phyloP scores from a whole-genome alignment of 1,284 basidiomycete genomes.

The Porogramme epimiltina region DNA sequence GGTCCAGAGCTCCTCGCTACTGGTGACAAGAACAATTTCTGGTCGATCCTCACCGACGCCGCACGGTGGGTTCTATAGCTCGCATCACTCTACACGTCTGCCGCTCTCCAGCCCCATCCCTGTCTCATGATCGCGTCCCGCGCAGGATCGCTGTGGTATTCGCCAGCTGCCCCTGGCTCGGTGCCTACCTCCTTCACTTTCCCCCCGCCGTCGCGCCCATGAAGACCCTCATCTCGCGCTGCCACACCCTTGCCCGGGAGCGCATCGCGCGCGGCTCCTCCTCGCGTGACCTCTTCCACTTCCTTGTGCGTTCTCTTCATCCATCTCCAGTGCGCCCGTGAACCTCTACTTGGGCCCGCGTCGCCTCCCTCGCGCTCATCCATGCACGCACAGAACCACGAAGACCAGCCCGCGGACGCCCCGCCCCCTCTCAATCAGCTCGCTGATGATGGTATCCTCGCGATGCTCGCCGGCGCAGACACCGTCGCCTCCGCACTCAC shows the following conservation, averaged over 20 bases:
- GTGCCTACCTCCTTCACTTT: slow-evolving; percentile 14
- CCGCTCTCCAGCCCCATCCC: no score
- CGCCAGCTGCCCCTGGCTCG: slow-evolving; percentile 25
- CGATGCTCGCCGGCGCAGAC: slow-evolving; percentile 33
- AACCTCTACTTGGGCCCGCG: no score
- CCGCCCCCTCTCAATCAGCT: slow-evolving; percentile 13
- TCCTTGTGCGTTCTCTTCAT: slow-evolving; percentile 10
- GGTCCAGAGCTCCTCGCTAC: slow-evolving; percentile 4
- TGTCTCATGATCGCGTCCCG: neutral
- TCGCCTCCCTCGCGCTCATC: neutral
- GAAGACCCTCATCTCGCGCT: slow-evolving; percentile 1
- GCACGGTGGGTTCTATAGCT: neutral
- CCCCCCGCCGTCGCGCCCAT: neutral
- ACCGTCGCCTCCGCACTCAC: slow-evolving; percentile 29
- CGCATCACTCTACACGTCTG: no score
- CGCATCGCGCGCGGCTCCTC: slow-evolving; percentile 11
- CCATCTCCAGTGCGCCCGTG: neutral
- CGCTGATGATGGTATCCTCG: slow-evolving; percentile 18
- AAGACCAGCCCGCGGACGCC: slow-evolving; percentile 15
- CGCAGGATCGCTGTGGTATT: slow-evolving; percentile 9
- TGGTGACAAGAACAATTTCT: slow-evolving; percentile 17
- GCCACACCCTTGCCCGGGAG: slow-evolving; percentile 4
- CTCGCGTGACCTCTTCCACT: slow-evolving; percentile 25
- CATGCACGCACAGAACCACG: slow-evolving; percentile 16
- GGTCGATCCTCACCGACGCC: slow-evolving; percentile 1